A percentile compares a stretch with the other conserved stretches of the same genome.
phyloP scores from a whole-genome alignment of 1,139 yeast genomes.

The Saccharomycopsis hybrid region DNA sequence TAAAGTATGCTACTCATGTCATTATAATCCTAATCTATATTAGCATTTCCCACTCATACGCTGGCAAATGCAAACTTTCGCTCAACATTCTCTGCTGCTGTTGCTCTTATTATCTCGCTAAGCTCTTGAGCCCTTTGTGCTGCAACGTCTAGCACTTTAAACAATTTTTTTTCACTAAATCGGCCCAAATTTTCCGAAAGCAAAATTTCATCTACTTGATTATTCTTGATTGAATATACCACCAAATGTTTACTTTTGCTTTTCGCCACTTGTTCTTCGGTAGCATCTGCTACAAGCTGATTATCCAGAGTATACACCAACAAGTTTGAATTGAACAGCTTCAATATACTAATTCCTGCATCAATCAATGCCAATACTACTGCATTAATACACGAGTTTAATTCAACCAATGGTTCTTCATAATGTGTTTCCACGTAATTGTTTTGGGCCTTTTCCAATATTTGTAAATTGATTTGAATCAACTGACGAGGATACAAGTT shows the following conservation, averaged over 20 bases:
- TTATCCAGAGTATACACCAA: slow-evolving; percentile 33
- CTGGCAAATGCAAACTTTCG: no score
- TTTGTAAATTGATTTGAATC: slow-evolving; percentile 81
- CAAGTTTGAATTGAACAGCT: slow-evolving; percentile 54
- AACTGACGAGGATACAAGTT: slow-evolving; percentile 74
- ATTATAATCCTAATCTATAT: no score
- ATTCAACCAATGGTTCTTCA: slow-evolving; percentile 41
- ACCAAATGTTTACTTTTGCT: slow-evolving; percentile 61
- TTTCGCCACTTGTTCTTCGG: slow-evolving; percentile 31
- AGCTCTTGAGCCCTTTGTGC: slow-evolving; percentile 21
- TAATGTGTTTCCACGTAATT: background rate
- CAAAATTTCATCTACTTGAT: slow-evolving; percentile 47
- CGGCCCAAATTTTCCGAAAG: slow-evolving; percentile 68
- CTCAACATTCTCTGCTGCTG: no score
- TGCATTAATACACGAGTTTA: slow-evolving; percentile 68
- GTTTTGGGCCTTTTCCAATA: slow-evolving; percentile 40
- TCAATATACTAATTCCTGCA: slow-evolving; percentile 66
- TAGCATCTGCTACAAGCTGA: background rate
- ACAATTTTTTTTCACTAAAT: slow-evolving; percentile 52
- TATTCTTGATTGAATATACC: slow-evolving; percentile 52
- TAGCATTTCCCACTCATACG: no score
- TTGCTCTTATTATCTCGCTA: no score
- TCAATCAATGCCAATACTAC: slow-evolving; percentile 68
- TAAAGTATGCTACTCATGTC: no score
- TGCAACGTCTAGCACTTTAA: slow-evolving; percentile 42